phyloP scores from a whole-genome alignment of 768 basidiomycete genomes.

The Thelephora aurantiotincta region DNA sequence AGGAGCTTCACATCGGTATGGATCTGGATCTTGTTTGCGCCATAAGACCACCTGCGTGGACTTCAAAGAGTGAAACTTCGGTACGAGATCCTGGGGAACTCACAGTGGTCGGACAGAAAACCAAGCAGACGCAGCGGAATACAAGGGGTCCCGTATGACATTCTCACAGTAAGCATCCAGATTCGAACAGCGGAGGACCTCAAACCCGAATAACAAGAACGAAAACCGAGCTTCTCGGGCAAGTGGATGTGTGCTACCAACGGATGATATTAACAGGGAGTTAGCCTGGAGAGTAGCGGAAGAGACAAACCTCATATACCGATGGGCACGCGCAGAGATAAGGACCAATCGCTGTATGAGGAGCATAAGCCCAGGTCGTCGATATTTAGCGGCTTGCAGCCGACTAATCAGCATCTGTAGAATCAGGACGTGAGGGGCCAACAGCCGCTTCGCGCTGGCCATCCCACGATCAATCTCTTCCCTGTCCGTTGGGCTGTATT shows the following conservation, averaged over 20 bases:
- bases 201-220: slow-evolving; percentile 86
- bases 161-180: slow-evolving; percentile 76
- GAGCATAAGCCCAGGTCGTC: slow-evolving; percentile 70
- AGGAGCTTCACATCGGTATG: slow-evolving; percentile 80
- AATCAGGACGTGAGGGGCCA: slow-evolving; percentile 74
- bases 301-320: slow-evolving; percentile 52
- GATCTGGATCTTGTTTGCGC: slow-evolving; percentile 85
- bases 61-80: background rate
- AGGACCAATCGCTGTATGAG: slow-evolving; percentile 76
- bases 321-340: slow-evolving; percentile 59
- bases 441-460: slow-evolving; percentile 53
- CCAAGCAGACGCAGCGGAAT: slow-evolving; percentile 77
- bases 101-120: slow-evolving; percentile 90
- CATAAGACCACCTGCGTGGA: slow-evolving; percentile 76
- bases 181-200: slow-evolving; percentile 76
- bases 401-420: slow-evolving; percentile 84
- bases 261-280: background rate
- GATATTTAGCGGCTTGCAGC: slow-evolving; percentile 86
- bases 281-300: background rate
- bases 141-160: slow-evolving; percentile 59
- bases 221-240: slow-evolving; percentile 86
- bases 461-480: slow-evolving; percentile 63
- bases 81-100: slow-evolving; percentile 15
- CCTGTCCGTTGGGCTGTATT: slow-evolving; percentile 86
- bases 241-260: slow-evolving; percentile 71